These are phyloP conservation scores for Boehmeria nivea DNA, from an alignment of 306 rosid species.

Conservation along the genomic window DNA sequence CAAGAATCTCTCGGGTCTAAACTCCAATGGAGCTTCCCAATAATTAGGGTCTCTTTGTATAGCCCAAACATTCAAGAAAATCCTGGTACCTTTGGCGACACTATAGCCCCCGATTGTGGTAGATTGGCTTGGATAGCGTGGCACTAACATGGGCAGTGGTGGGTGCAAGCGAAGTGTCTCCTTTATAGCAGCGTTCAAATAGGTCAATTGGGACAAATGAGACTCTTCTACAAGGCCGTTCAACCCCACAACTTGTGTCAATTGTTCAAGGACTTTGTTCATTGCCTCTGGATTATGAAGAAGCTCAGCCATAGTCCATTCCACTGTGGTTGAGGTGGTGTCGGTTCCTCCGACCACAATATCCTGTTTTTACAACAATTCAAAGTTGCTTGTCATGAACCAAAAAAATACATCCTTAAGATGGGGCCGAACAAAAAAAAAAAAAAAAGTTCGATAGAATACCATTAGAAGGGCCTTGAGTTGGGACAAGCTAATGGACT, in stretches of 20 bases:
- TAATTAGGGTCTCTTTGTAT: background rate
- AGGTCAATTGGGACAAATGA: constrained; percentile 14
- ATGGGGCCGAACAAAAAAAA: no score
- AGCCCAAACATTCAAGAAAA: background rate
- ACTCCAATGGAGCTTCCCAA: constrained; percentile 1
- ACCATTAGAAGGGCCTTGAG: constrained; percentile 18
- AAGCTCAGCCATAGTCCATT: constrained; percentile 30
- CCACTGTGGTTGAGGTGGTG: constrained; percentile 21
- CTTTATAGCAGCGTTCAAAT: constrained; percentile 17
- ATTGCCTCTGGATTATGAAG: constrained; percentile 14
- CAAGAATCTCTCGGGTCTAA: background rate
- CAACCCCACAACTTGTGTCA: background rate
- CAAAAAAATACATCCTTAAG: no score
- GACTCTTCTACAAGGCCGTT: background rate
- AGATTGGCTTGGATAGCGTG: constrained; percentile 12
- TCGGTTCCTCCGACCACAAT: constrained; percentile 27
- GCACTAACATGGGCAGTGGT: background rate
- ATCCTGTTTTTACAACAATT: no score
- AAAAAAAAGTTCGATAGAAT: no score
- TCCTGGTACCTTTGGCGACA: constrained; percentile 12
- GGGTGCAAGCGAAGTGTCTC: constrained; percentile 31
- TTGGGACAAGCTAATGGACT: background rate
- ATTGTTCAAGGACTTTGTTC: background rate
- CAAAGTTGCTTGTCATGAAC: no score
- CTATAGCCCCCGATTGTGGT: constrained; percentile 23